Conservation (phyloP, 1,284 basidiomycete species). For the Malassezia sp. region DNA sequence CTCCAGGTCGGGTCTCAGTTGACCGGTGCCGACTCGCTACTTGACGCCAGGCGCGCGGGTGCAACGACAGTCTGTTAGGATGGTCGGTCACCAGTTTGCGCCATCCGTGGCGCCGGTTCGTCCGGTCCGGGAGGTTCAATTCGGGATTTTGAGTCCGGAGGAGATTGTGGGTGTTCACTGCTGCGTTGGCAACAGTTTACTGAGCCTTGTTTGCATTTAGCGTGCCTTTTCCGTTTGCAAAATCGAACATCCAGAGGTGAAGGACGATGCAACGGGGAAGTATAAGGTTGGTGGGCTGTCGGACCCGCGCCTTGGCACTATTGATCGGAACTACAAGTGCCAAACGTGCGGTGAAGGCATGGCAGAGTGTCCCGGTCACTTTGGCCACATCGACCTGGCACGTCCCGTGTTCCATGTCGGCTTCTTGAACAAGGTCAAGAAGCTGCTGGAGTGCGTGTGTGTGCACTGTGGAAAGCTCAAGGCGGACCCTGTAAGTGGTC, state of each 20-base stretch:
- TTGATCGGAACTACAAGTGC: constrained; percentile 98
- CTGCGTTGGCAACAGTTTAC: constrained; percentile 7
- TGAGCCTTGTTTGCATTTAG: constrained; percentile 41
- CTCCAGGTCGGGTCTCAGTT: too few species aligned
- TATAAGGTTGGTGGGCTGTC: constrained; percentile 82
- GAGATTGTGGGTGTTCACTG: constrained; percentile 59
- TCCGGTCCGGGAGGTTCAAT: constrained; percentile 86
- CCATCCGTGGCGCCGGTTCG: constrained; percentile 78
- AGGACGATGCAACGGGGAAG: constrained; percentile 72
- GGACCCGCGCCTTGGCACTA: constrained; percentile 93
- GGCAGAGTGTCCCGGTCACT: constrained; percentile 68
- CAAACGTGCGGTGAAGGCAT: constrained; percentile 83
- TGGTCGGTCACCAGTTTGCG: constrained; percentile 50
- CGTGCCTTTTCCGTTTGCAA: constrained; percentile 97
- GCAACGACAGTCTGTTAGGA: too few species aligned
- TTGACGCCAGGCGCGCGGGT: too few species aligned
- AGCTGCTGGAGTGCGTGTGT: constrained; percentile 97
- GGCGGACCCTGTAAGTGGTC: constrained; percentile 55
- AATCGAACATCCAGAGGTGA: constrained; percentile 94
- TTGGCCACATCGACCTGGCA: constrained; percentile 94
- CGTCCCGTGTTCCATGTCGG: constrained; percentile 92
- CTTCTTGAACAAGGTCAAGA: constrained; percentile 98
- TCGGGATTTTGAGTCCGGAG: constrained; percentile 98
- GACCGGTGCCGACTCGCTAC: too few species aligned
- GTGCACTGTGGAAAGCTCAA: constrained; percentile 96